Evolutionary conservation across 176 grass and related monocot species (phyloP).

Genomic region (Dendrocalamus sinicus): DNA sequence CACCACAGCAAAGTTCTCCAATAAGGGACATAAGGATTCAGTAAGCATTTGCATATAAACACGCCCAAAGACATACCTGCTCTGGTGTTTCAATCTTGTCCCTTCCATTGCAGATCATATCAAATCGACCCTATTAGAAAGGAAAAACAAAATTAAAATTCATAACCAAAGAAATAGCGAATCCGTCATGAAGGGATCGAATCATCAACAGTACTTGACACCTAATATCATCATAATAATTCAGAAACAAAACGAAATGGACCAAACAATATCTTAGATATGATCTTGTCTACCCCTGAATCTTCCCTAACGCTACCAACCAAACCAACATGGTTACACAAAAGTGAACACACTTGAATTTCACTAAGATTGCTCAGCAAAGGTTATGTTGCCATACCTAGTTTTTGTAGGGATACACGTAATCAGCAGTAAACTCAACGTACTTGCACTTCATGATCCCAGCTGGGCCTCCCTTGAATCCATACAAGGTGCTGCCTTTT

Average conservation of each 20-base stretch:
- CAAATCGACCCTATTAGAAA: no score
- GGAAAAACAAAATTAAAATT: no score
- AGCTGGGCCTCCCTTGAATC: conserved; percentile 94
- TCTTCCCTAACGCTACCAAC: not conserved
- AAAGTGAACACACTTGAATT: not conserved
- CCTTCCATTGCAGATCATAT: no score
- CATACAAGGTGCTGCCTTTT: conserved; percentile 75
- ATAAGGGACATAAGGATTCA: no score
- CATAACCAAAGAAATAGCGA: no score
- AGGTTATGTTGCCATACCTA: conserved; percentile 56
- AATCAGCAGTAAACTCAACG: conserved; percentile 73
- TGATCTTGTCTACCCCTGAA: not conserved
- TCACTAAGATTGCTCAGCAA: not conserved
- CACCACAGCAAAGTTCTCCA: no score
- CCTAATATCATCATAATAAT: no score
- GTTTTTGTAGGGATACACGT: conserved; percentile 95
- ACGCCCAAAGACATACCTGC: no score
- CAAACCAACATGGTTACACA: not conserved
- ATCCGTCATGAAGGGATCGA: no score
- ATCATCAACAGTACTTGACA: no score
- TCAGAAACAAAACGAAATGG: not conserved
- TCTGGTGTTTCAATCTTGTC: no score
- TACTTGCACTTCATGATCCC: conserved; percentile 97
- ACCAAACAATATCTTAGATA: not conserved
- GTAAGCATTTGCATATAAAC: no score